Evolutionary conservation across 495 filamentous ascomycete species (phyloP).

Genomic region (Tuber magnatum): DNA sequence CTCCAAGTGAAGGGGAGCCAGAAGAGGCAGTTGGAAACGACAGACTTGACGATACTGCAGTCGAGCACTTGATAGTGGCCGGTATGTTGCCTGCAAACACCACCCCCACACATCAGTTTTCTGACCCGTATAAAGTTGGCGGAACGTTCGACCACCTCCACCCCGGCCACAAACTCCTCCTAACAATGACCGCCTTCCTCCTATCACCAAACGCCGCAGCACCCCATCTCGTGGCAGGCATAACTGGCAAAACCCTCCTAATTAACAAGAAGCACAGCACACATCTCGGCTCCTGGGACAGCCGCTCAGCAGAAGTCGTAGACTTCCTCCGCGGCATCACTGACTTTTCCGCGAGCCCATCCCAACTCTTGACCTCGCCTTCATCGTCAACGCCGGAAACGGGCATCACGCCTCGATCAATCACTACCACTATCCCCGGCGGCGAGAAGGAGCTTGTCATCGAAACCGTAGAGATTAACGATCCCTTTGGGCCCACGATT

Average conservation of each 20-base stretch:
- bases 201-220: conserved; percentile 47
- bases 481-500: conserved; percentile 86
- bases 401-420: conserved; percentile 20
- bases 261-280: conserved; percentile 82
- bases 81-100: conserved; percentile 18
- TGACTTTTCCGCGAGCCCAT: conserved; percentile 41
- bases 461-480: conserved; percentile 74
- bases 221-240: conserved; percentile 65
- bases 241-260: conserved; percentile 78
- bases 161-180: conserved; percentile 85
- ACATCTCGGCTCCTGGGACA: conserved; percentile 67
- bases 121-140: conserved; percentile 50
- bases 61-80: conserved; percentile 32
- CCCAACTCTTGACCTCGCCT: conserved; percentile 17
- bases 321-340: conserved; percentile 67
- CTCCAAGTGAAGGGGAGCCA: conserved; percentile 23
- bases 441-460: conserved; percentile 44
- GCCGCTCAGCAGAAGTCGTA: conserved; percentile 59
- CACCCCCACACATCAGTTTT: background rate
- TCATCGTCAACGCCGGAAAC: conserved; percentile 17
- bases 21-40: conserved; percentile 15
- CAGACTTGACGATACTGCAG: conserved; percentile 11
- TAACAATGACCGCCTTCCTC: conserved; percentile 74
- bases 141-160: conserved; percentile 97
- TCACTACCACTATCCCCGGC: conserved; percentile 15